Conservation (phyloP, 2,329 filamentous ascomycete genomes). For the Hansfordia pulvinata region DNA sequence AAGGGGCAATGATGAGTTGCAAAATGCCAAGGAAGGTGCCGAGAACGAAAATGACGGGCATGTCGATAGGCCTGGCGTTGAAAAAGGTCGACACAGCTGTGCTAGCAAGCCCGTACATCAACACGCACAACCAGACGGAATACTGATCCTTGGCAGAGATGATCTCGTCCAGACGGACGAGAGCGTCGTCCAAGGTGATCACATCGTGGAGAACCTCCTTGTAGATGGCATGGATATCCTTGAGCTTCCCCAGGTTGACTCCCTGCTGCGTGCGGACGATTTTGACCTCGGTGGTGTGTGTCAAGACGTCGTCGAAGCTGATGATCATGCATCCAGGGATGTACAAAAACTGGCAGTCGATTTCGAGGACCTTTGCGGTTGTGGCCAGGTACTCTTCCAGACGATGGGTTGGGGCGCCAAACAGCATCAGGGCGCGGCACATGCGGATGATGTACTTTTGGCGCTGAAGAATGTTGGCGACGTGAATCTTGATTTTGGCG, state of each 20-base stretch:
- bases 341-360: constrained; percentile 82
- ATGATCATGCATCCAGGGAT: constrained; percentile 90
- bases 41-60: constrained; percentile 64
- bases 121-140: constrained; percentile 36
- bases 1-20: constrained; percentile 61
- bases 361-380: constrained; percentile 78
- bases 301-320: constrained; percentile 63
- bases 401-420: constrained; percentile 80
- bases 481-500: constrained; percentile 34
- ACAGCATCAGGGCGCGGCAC: constrained; percentile 77
- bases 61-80: constrained; percentile 59
- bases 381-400: constrained; percentile 86
- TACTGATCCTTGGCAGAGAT: constrained; percentile 42
- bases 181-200: constrained; percentile 44
- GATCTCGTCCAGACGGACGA: constrained; percentile 35
- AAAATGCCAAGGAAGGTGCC: constrained; percentile 62
- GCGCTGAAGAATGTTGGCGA: constrained; percentile 58
- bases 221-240: constrained; percentile 48
- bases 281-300: constrained; percentile 54
- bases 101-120: constrained; percentile 64
- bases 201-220: constrained; percentile 51
- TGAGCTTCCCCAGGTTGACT: constrained; percentile 46
- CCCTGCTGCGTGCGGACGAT: constrained; percentile 45
- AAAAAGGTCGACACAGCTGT: constrained; percentile 71
- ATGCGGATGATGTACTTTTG: constrained; percentile 77